These are phyloP conservation scores for Aspergillus sergii DNA, from an alignment of 2,329 filamentous ascomycete genomes.

Conservation along the genomic window DNA sequence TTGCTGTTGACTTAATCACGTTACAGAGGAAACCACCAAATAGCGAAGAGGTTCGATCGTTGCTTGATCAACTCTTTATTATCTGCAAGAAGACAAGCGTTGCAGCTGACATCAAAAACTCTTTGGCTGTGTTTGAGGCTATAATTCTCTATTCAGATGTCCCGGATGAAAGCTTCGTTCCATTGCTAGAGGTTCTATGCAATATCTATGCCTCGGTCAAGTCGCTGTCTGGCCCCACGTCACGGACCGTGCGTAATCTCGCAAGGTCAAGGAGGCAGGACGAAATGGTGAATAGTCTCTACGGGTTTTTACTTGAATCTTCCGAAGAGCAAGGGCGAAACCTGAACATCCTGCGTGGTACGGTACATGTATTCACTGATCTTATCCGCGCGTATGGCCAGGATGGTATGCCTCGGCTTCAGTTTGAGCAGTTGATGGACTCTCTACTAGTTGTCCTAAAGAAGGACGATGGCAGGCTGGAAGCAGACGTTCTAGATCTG, in stretches of 20 bases:
- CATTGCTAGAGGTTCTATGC: constrained; percentile 45
- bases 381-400: constrained; percentile 44
- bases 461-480: constrained; percentile 42
- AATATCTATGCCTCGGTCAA: constrained; percentile 49
- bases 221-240: constrained; percentile 45
- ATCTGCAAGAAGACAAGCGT: constrained; percentile 46
- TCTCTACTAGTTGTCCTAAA: constrained; percentile 36
- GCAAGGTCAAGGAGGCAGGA: constrained; percentile 41
- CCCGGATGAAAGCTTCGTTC: constrained; percentile 39
- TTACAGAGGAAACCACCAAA: constrained; percentile 42
- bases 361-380: constrained; percentile 45
- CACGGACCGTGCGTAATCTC: constrained; percentile 44
- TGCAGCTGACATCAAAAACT: constrained; percentile 45
- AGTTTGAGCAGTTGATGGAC: constrained; percentile 40
- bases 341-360: constrained; percentile 43
- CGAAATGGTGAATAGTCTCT: constrained; percentile 43
- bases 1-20: constrained; percentile 46
- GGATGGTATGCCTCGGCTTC: constrained; percentile 40
- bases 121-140: constrained; percentile 45
- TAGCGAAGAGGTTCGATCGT: constrained; percentile 38
- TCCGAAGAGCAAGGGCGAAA: constrained; percentile 39
- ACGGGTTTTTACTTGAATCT: constrained; percentile 39
- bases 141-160: constrained; percentile 45
- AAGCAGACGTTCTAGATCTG: constrained; percentile 44
- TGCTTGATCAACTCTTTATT: constrained; percentile 42